Conservation (phyloP, 495 filamentous ascomycete species). For the Penicillium manginii region DNA sequence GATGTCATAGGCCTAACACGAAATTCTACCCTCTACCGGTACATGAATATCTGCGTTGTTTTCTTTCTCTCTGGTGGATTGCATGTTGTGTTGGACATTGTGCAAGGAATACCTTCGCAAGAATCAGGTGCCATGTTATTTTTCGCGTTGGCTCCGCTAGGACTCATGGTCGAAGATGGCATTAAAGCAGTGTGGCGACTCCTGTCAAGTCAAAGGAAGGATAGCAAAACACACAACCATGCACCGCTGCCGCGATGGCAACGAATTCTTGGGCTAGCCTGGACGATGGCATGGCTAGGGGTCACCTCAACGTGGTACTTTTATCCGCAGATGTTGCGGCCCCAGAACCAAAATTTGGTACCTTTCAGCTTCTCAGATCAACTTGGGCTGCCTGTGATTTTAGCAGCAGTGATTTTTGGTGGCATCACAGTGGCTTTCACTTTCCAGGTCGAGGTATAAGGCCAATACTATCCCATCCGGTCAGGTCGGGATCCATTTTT, state of each 20-base stretch:
- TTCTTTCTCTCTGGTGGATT: conserved; percentile 39
- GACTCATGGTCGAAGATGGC: conserved; percentile 32
- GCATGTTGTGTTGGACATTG: conserved; percentile 36
- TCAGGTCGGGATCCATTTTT: too few species aligned
- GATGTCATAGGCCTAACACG: conserved; percentile 26
- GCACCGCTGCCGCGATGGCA: conserved; percentile 12
- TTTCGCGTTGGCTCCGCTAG: conserved; percentile 37
- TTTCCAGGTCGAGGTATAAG: conserved; percentile 20
- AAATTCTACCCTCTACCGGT: conserved; percentile 27
- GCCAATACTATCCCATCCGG: too few species aligned
- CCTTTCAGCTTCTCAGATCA: conserved; percentile 17
- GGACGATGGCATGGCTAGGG: conserved; percentile 24
- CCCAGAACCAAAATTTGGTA: conserved; percentile 23
- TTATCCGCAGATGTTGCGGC: conserved; percentile 25
- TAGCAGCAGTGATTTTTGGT: conserved; percentile 9
- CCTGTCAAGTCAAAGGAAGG: background rate
- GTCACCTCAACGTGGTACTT: conserved; percentile 28
- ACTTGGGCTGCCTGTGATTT: conserved; percentile 13
- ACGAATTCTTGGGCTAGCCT: conserved; percentile 15
- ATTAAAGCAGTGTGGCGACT: conserved; percentile 23
- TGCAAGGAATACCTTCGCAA: conserved; percentile 26
- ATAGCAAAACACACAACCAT: background rate
- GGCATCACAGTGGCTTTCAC: conserved; percentile 11
- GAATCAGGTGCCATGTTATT: conserved; percentile 34
- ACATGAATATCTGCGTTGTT: conserved; percentile 32